phyloP scores from a whole-genome alignment of 371 early-diverging fungal genomes.

The Saksenaea oblongispora region DNA sequence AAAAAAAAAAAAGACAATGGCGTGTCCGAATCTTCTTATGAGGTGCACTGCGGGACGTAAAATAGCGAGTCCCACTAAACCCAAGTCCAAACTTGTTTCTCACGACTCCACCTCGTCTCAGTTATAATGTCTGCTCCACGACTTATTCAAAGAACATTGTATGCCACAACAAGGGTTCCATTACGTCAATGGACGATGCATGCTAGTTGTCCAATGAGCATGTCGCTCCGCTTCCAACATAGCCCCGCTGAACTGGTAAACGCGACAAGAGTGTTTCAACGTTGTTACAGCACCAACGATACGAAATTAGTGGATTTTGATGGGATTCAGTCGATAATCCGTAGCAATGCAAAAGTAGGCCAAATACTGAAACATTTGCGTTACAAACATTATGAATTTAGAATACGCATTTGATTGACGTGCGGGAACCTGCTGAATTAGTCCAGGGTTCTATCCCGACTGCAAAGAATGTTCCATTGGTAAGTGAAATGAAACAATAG shows the following conservation, averaged over 20 bases:
- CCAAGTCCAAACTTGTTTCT: too few relatives aligned
- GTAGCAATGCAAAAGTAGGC: not conserved
- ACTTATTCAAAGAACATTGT: not conserved
- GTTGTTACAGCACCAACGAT: not conserved
- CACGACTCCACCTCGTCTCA: too few relatives aligned
- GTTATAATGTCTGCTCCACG: not conserved
- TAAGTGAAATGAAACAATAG: constrained; percentile 17
- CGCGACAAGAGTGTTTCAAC: not conserved
- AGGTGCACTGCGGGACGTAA: too few relatives aligned
- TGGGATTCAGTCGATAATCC: not conserved
- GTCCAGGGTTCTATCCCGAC: constrained; percentile 58
- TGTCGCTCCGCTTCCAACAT: not conserved
- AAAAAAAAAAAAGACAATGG: too few relatives aligned
- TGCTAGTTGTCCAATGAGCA: not conserved
- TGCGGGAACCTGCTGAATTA: constrained; percentile 60
- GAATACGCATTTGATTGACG: constrained; percentile 54
- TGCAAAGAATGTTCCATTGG: constrained; percentile 61
- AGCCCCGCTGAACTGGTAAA: not conserved
- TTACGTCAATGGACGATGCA: not conserved
- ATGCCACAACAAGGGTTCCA: not conserved
- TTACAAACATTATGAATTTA: not conserved
- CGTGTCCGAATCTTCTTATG: too few relatives aligned
- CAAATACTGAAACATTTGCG: not conserved
- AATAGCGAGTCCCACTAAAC: too few relatives aligned
- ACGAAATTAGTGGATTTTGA: not conserved